Conservation (phyloP, 225 moss, liverwort and hornwort genomes). For the Straminergon stramineum region DNA sequence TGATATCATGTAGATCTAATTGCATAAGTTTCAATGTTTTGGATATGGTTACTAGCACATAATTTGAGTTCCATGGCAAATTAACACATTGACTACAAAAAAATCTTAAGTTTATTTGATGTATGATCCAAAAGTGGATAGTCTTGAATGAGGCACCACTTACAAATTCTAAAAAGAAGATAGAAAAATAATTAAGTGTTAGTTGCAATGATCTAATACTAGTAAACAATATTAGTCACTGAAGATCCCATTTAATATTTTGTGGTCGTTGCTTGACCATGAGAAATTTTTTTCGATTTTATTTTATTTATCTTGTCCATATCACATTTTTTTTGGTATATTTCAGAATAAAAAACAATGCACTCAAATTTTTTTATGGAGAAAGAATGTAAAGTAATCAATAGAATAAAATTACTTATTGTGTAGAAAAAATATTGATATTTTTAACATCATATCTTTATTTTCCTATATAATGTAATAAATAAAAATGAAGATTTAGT, state of each 20-base stretch:
- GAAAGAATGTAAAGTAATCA: background rate
- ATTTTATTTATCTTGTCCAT: background rate
- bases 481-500: background rate
- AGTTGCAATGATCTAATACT: background rate
- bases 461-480: background rate
- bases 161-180: rapidly evolving
- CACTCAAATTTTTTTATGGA: background rate
- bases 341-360: background rate
- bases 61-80: background rate
- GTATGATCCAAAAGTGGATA: background rate
- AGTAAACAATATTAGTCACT: background rate
- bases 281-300: background rate
- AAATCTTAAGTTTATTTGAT: background rate
- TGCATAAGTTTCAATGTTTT: background rate
- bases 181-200: background rate
- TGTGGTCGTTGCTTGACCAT: too few relatives aligned
- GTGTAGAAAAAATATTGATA: background rate
- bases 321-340: background rate
- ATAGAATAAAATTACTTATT: background rate
- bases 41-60: background rate
- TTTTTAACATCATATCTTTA: background rate
- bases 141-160: background rate
- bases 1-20: background rate
- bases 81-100: background rate
- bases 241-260: background rate